A percentile compares a stretch with the other conserved stretches of the same genome.
phyloP scores from a whole-genome alignment of 768 basidiomycete species.

The Collybiopsis confluens region DNA sequence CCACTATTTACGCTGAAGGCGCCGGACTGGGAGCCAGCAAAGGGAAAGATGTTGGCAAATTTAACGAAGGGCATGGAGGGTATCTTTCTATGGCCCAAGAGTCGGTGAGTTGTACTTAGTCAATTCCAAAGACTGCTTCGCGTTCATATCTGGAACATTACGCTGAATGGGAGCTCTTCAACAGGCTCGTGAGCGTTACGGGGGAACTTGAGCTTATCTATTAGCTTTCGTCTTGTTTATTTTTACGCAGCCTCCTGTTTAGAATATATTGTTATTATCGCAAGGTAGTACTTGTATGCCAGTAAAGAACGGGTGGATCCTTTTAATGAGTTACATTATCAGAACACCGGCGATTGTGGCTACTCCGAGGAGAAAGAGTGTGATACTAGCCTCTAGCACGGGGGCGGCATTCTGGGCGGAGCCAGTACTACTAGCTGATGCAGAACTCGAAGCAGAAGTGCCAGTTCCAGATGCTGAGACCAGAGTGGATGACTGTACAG shows the following conservation, averaged over 20 bases:
- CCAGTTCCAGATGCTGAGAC: not conserved
- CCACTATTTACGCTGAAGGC: conserved; percentile 82
- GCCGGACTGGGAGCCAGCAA: conserved; percentile 92
- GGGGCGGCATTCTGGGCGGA: not conserved
- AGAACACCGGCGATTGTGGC: not conserved
- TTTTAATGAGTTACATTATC: too few relatives aligned
- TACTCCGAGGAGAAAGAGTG: not conserved
- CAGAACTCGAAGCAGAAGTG: not conserved
- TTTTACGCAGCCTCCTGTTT: not conserved
- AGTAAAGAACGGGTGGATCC: too few relatives aligned
- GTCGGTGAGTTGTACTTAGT: conserved; percentile 39
- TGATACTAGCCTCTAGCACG: not conserved
- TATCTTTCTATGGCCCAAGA: conserved; percentile 75
- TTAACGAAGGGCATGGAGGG: conserved; percentile 60
- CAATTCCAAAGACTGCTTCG: not conserved
- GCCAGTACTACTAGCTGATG: not conserved
- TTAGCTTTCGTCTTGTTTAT: not conserved
- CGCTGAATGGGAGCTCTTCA: conserved; percentile 6
- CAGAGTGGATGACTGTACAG: conserved; percentile 63
- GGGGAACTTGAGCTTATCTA: not conserved
- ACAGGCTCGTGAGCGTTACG: conserved; percentile 32
- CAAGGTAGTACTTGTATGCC: too few relatives aligned
- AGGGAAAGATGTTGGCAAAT: conserved; percentile 76
- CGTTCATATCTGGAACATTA: not conserved
- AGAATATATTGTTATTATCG: not conserved